A percentile compares a stretch with the other conserved stretches of the same genome.
Conservation (phyloP, 2,329 filamentous ascomycete genomes). For the Bipolaris victoriae region DNA sequence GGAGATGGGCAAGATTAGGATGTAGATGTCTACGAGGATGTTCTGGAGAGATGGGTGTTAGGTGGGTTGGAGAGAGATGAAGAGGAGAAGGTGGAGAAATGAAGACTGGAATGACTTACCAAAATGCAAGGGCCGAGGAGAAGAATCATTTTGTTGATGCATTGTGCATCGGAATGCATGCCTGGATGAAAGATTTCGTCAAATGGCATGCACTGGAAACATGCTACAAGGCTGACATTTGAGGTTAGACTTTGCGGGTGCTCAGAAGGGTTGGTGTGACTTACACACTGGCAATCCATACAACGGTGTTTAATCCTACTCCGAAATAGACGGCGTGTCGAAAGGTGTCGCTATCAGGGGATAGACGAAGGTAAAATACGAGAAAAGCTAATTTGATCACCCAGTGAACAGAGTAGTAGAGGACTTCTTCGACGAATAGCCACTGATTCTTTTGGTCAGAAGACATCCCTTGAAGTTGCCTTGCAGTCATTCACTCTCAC, state of each 20-base stretch:
- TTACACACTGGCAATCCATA: slow-evolving; percentile 2
- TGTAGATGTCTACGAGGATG: slow-evolving; percentile 10
- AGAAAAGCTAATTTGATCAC: slow-evolving; percentile 11
- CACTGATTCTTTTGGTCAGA: not conserved
- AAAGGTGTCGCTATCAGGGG: not conserved
- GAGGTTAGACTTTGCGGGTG: not conserved
- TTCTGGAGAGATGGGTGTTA: not conserved
- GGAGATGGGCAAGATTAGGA: slow-evolving; percentile 5
- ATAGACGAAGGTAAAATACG: slow-evolving; percentile 8
- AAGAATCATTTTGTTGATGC: slow-evolving; percentile 4
- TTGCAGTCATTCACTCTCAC: not conserved
- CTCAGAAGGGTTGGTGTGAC: not conserved
- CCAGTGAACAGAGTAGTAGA: slow-evolving; percentile 8
- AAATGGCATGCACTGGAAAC: slow-evolving; percentile 8
- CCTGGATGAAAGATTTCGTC: slow-evolving; percentile 9
- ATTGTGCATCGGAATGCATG: not conserved
- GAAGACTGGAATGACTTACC: not conserved
- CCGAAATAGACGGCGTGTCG: slow-evolving; percentile 3
- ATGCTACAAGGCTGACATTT: not conserved
- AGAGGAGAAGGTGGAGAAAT: not conserved
- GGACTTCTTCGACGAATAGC: slow-evolving; percentile 5
- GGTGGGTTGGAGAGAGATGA: not conserved
- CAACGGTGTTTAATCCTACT: not conserved
- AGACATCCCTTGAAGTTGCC: not conserved
- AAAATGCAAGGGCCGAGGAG: slow-evolving; percentile 4